phyloP scores from a whole-genome alignment of 2,329 filamentous ascomycete species.

The Akanthomyces lecanii region DNA sequence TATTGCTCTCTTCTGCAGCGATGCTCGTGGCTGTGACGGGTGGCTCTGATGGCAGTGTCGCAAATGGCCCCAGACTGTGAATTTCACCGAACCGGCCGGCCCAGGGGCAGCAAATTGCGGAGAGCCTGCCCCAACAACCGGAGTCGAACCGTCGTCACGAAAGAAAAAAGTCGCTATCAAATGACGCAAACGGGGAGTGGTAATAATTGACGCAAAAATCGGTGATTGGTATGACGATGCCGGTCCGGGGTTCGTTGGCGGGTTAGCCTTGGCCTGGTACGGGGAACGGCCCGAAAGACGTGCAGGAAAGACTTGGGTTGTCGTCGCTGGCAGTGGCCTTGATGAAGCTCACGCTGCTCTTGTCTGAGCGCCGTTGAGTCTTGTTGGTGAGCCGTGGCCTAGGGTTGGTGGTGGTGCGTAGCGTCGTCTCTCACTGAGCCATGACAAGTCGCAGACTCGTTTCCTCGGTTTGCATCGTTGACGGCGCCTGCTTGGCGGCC shows the following conservation, averaged over 20 bases:
- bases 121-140: constrained; percentile 9
- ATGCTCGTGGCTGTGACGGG: background rate
- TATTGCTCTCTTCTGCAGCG: background rate
- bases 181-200: background rate
- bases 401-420: background rate
- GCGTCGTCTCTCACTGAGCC: background rate
- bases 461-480: background rate
- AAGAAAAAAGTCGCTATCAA: constrained; percentile 2
- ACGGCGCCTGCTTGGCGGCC: background rate
- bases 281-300: constrained; percentile 15
- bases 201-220: constrained; percentile 5
- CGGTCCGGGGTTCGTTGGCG: constrained; percentile 3
- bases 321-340: background rate
- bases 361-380: background rate
- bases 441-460: background rate
- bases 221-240: background rate
- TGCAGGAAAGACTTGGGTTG: background rate
- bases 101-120: constrained; percentile 6
- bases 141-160: background rate
- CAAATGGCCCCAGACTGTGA: background rate
- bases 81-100: constrained; percentile 13
- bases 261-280: background rate
- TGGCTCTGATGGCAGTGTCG: background rate
- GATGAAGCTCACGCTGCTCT: background rate
- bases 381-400: background rate